Conservation (phyloP, 768 basidiomycete species). For the Tricholoma terreum region DNA sequence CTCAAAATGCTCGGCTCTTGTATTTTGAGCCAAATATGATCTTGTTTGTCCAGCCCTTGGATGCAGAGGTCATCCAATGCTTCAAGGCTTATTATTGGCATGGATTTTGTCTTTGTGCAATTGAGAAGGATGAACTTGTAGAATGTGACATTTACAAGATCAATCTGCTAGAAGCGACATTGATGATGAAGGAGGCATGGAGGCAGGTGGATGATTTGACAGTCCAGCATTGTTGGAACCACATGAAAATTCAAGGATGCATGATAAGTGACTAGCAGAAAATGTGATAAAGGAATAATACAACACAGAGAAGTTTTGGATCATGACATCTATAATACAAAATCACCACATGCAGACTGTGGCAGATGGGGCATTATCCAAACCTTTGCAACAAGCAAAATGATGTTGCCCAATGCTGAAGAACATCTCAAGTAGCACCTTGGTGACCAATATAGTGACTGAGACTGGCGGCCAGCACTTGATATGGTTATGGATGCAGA, state of each 20-base stretch:
- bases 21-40: too few relatives aligned
- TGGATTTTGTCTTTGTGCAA: too few relatives aligned
- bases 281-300: neutral
- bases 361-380: slow-evolving; percentile 4
- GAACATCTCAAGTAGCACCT: slow-evolving; percentile 5
- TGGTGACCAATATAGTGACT: slow-evolving; percentile 3
- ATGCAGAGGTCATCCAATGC: too few relatives aligned
- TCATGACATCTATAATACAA: neutral
- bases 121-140: slow-evolving; percentile 29
- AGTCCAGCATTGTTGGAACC: too few relatives aligned
- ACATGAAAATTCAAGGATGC: slow-evolving; percentile 21
- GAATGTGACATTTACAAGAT: too few relatives aligned
- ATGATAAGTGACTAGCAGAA: neutral
- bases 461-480: too few relatives aligned
- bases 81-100: too few relatives aligned
- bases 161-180: slow-evolving; percentile 24
- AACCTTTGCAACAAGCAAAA: slow-evolving; percentile 4
- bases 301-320: neutral
- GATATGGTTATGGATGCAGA: slow-evolving; percentile 14
- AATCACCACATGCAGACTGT: neutral
- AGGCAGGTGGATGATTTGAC: too few relatives aligned
- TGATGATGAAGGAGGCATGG: slow-evolving; percentile 25
- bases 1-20: too few relatives aligned
- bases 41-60: too few relatives aligned
- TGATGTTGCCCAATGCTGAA: neutral